Percentiles rank a stretch among this genome's conserved stretches.
phyloP scores from a whole-genome alignment of 2,329 filamentous ascomycete species.

The Fusarium sp. region DNA sequence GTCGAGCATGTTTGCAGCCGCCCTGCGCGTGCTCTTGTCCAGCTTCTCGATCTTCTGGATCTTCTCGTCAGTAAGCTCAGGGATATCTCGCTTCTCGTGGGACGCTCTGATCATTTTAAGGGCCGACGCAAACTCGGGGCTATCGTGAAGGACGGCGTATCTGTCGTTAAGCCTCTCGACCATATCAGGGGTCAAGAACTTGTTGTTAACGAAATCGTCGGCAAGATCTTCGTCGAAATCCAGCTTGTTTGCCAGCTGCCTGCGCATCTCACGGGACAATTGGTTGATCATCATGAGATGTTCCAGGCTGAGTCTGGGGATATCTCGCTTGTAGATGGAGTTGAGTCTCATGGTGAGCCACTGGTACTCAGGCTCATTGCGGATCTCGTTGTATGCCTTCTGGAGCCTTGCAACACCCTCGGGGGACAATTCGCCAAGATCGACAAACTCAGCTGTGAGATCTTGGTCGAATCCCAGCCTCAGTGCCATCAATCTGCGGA shows the following conservation, averaged over 20 bases:
- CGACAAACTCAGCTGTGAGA: no score
- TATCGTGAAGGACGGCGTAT: neutral
- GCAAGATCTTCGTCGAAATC: constrained; percentile 3
- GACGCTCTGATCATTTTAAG: neutral
- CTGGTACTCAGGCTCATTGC: no score
- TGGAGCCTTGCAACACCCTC: no score
- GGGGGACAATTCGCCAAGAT: no score
- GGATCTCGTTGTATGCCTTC: no score
- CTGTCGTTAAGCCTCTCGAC: constrained; percentile 12
- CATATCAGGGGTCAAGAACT: constrained; percentile 1
- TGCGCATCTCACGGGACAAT: neutral
- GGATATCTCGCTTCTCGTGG: neutral
- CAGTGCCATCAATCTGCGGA: no score
- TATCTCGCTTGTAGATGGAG: neutral
- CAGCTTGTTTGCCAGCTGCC: neutral
- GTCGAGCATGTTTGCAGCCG: no score
- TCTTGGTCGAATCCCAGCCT: no score
- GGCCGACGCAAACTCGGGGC: neutral
- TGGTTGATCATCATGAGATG: constrained; percentile 4
- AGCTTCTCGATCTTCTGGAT: no score
- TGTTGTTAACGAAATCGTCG: constrained; percentile 7
- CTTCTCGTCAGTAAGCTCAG: no score
- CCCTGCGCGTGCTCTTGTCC: no score
- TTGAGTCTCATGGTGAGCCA: no score
- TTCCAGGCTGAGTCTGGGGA: neutral